These are phyloP conservation scores for Beauveria australis DNA, from an alignment of 2,329 filamentous ascomycete species.

Conservation along the genomic window DNA sequence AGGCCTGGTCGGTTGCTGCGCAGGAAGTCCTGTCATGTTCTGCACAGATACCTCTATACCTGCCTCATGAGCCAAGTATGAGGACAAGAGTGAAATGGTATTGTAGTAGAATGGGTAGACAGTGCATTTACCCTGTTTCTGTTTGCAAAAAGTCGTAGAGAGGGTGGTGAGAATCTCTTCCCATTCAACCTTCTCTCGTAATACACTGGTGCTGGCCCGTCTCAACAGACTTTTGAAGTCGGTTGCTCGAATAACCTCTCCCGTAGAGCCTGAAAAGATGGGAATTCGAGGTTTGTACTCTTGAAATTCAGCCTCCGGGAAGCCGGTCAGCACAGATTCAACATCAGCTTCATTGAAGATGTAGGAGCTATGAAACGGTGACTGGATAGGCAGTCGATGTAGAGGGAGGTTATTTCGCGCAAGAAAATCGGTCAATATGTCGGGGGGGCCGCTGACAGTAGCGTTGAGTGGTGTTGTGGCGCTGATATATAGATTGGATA, in stretches of 20 bases:
- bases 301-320: neutral
- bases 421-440: slow-evolving; percentile 9
- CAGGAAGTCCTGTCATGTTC: neutral
- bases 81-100: neutral
- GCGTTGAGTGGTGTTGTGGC: slow-evolving; percentile 16
- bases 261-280: neutral
- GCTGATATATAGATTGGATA: slow-evolving; percentile 17
- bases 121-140: neutral
- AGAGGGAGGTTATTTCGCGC: neutral
- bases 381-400: slow-evolving; percentile 13
- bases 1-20: neutral
- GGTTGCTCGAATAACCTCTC: neutral
- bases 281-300: neutral
- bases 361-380: slow-evolving; percentile 19
- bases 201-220: neutral
- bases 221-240: neutral
- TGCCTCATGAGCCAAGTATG: neutral
- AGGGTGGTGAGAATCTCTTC: neutral
- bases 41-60: neutral
- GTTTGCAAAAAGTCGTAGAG: neutral
- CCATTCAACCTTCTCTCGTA: neutral
- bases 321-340: neutral
- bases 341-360: slow-evolving; percentile 13
- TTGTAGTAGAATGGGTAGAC: neutral
- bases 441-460: slow-evolving; percentile 19